phyloP scores from a whole-genome alignment of 768 basidiomycete genomes.

The Fomitopsis pulvina region DNA sequence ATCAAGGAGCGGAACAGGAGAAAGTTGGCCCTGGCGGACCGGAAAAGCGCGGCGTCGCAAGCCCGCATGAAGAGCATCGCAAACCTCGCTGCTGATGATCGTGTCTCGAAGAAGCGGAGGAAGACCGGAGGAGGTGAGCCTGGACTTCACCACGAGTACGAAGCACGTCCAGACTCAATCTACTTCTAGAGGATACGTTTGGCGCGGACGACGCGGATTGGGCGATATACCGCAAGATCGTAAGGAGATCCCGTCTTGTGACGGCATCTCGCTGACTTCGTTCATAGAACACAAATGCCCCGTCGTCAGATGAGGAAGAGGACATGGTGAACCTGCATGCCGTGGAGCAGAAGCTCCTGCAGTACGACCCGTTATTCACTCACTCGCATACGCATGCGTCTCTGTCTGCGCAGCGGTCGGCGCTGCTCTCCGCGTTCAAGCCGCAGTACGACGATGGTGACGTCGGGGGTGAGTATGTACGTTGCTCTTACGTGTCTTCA shows the following conservation, averaged over 20 bases:
- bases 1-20: constrained; percentile 81
- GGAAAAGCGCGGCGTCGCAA: constrained; percentile 93
- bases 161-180: neutral
- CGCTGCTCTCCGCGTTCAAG: constrained; percentile 79
- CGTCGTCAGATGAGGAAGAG: constrained; percentile 88
- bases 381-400: constrained; percentile 76
- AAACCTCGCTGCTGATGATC: constrained; percentile 81
- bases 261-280: neutral
- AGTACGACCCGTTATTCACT: constrained; percentile 82
- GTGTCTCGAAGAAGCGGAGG: constrained; percentile 76
- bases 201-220: constrained; percentile 94
- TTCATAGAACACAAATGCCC: constrained; percentile 55
- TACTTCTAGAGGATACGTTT: constrained; percentile 74
- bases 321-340: constrained; percentile 62
- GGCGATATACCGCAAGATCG: constrained; percentile 97
- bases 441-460: constrained; percentile 76
- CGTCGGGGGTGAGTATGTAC: constrained; percentile 39
- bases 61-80: constrained; percentile 96
- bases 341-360: constrained; percentile 76
- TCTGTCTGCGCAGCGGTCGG: constrained; percentile 68
- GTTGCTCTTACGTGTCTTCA: neutral
- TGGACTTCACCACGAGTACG: neutral
- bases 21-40: constrained; percentile 76
- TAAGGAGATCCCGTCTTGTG: constrained; percentile 28
- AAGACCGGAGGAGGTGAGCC: constrained; percentile 71